Evolutionary conservation across 768 basidiomycete species (phyloP), one percentile per base, ranked within the genome.

Genomic region (Boletus edulis): DNA sequence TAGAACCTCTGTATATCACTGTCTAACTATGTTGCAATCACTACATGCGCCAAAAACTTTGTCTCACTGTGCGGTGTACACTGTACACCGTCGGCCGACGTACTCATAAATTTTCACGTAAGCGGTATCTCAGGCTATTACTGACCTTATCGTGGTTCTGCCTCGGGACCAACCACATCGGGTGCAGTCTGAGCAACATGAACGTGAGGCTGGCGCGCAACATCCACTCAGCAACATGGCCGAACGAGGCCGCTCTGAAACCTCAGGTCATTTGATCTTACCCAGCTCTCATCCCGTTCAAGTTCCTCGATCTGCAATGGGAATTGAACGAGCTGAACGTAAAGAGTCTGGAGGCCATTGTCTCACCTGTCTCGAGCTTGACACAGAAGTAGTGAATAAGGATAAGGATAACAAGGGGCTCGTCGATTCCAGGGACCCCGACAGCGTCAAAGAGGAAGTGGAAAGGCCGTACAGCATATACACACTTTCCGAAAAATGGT

Each of bases 401-500:
- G 35, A 49, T 29, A 20, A 24, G 22, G 22, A 22, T 22, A 11
- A 18, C 18, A 34, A 34, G 31, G 39, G 12, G 24, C 6, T 17
- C 13, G 5, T 27, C 17, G 5, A 29, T 24, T 8, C 22, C 22
- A 41, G 20, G 17, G 10, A 52, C 22, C n/a, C 31, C 34, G 29
- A 32, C 7, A 12, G 14, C n/a, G 40, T 13, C 34, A 22, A 52
- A 17, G 43, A 45, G n/a, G 50, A 38, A 6, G 38, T 13, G 22
- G 57, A 64, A 34, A 58, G 48, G 47, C 65, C 65, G 20, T 76
- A 76, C 55, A 84, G 78, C 53, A 74, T 84, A 42, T 89, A 81
- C 61, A 78, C 80, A 0, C 61, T 57, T 3, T 57, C 63, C 7
- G 85, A 88, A 64, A 89, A 89, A 72, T 89, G 86, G 87, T 72